Percentiles rank a stretch among this genome's conserved stretches.
These are phyloP conservation scores for Stellera chamaejasme DNA, from an alignment of 345 rosid genomes.

Conservation along the genomic window DNA sequence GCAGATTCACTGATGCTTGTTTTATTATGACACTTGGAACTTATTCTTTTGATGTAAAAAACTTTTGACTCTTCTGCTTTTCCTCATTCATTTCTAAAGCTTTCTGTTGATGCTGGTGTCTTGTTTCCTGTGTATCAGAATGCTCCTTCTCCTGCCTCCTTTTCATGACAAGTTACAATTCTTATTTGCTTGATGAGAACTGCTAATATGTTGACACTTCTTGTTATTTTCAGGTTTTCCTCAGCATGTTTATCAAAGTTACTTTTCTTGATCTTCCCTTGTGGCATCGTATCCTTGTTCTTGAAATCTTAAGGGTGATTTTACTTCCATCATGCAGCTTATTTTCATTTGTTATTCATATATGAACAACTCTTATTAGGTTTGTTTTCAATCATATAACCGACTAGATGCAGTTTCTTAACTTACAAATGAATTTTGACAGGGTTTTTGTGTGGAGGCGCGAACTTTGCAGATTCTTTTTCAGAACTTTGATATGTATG, in stretches of 20 bases:
- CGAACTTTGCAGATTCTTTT: constrained; percentile 73
- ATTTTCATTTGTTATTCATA: background rate
- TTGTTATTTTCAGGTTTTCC: constrained; percentile 69
- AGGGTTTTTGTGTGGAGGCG: constrained; percentile 99
- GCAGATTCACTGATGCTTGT: too few species aligned
- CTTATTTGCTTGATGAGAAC: background rate
- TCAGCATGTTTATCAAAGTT: constrained; percentile 89
- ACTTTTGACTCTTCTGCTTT: too few species aligned
- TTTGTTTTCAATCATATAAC: too few species aligned
- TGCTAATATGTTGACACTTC: background rate
- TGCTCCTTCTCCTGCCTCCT: too few species aligned
- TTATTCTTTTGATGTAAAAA: too few species aligned
- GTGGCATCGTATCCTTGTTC: constrained; percentile 99
- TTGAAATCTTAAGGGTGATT: constrained; percentile 93
- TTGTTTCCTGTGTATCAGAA: too few species aligned
- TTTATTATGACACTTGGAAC: too few species aligned
- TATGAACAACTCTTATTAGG: background rate
- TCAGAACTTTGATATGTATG: constrained; percentile 96
- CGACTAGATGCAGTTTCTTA: constrained; percentile 7
- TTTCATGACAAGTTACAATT: too few species aligned
- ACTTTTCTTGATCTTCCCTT: constrained; percentile 88
- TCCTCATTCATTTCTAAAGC: too few species aligned
- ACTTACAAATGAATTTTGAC: constrained; percentile 25
- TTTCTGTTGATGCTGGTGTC: too few species aligned
- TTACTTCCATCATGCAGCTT: constrained; percentile 1